Percentiles rank a stretch among this genome's conserved stretches.
phyloP scores from a whole-genome alignment of 495 filamentous ascomycete species.

The Cudoniella acicularis region DNA sequence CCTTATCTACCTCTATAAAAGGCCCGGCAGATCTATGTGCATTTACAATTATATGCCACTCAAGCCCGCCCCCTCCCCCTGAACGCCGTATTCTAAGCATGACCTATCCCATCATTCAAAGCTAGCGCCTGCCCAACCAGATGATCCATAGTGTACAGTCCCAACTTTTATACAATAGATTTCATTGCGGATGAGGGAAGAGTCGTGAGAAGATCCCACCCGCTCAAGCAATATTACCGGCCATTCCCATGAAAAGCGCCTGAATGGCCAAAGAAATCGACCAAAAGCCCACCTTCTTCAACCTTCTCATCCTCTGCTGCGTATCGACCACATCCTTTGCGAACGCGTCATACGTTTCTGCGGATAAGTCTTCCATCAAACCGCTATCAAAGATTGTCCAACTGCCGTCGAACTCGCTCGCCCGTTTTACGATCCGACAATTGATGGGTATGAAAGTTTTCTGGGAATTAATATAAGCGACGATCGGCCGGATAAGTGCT shows the following conservation, averaged over 20 bases:
- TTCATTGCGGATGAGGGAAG: slow-evolving; percentile 5
- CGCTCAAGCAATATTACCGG: slow-evolving; percentile 68
- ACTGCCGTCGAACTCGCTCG: slow-evolving; percentile 86
- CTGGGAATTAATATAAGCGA: slow-evolving; percentile 96
- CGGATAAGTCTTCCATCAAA: slow-evolving; percentile 91
- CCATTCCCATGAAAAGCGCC: slow-evolving; percentile 93
- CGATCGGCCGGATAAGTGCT: slow-evolving; percentile 90
- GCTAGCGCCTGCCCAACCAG: too few species aligned
- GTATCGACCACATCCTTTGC: slow-evolving; percentile 83
- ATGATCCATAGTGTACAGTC: slow-evolving; percentile 12
- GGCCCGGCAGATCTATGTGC: not conserved
- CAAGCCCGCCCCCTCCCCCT: not conserved
- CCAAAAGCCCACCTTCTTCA: slow-evolving; percentile 97
- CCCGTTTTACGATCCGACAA: slow-evolving; percentile 86
- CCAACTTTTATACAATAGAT: slow-evolving; percentile 13
- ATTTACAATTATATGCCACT: slow-evolving; percentile 2
- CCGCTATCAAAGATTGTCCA: slow-evolving; percentile 96
- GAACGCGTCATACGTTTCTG: slow-evolving; percentile 91
- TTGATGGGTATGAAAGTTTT: slow-evolving; percentile 91
- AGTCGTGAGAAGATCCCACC: not conserved
- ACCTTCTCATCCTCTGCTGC: slow-evolving; percentile 74
- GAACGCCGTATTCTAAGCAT: not conserved
- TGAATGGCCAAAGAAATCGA: slow-evolving; percentile 86
- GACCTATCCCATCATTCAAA: too few species aligned
- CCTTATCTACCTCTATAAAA: not conserved